These are phyloP conservation scores for Hypoxylon cercidicola DNA, from an alignment of 495 filamentous ascomycete genomes.

Conservation along the genomic window DNA sequence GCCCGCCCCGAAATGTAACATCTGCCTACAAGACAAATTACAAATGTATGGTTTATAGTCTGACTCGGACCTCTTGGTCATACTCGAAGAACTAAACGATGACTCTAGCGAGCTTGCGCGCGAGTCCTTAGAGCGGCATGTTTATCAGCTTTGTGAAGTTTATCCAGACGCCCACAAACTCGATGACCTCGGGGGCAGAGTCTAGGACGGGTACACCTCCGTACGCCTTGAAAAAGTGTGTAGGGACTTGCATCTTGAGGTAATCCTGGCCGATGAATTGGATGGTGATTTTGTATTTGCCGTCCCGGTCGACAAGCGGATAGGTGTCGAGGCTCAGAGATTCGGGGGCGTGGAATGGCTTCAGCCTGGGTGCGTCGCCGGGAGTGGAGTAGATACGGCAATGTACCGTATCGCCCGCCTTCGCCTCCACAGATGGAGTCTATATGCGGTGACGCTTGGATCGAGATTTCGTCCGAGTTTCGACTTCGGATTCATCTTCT, in stretches of 20 bases:
- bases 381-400: background rate
- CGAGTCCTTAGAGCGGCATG: too few relatives aligned
- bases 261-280: background rate
- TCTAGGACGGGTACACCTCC: background rate
- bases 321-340: background rate
- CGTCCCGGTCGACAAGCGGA: background rate
- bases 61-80: too few relatives aligned
- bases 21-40: too few relatives aligned
- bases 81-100: too few relatives aligned
- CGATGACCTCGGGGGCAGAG: background rate
- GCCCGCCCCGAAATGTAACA: too few relatives aligned
- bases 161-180: background rate
- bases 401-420: background rate
- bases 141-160: background rate
- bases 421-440: too few relatives aligned
- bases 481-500: background rate
- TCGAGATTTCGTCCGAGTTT: background rate
- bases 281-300: background rate
- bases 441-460: background rate
- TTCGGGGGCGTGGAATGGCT: conserved; percentile 1
- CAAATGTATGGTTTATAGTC: too few relatives aligned
- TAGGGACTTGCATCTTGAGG: background rate
- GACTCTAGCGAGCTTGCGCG: too few relatives aligned
- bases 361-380: background rate
- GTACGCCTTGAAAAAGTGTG: background rate